Conservation (phyloP, 805 yeast genomes). For the Ogataea paradorogensis region DNA sequence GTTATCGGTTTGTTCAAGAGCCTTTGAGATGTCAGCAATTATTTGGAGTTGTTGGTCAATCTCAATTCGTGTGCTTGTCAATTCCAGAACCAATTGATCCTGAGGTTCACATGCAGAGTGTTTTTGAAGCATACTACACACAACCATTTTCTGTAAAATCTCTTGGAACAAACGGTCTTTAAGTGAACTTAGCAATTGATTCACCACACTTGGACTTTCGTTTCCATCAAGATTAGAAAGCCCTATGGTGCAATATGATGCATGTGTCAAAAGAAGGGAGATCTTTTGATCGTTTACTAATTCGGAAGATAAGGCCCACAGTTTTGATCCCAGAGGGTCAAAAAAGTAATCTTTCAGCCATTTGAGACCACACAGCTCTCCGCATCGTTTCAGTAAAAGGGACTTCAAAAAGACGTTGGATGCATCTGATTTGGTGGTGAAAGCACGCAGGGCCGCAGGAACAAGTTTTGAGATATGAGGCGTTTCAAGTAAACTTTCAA, state of each 20-base stretch:
- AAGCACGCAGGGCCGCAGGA: conserved; percentile 8
- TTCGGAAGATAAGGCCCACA: conserved; percentile 12
- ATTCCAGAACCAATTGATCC: conserved; percentile 2
- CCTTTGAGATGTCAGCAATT: neutral
- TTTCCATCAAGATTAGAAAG: conserved; percentile 3
- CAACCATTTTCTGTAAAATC: conserved; percentile 19
- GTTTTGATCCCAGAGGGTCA: conserved; percentile 20
- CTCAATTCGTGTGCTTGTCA: conserved; percentile 11
- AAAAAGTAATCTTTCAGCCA: conserved; percentile 4
- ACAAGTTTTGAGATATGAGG: neutral
- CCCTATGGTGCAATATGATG: conserved; percentile 15
- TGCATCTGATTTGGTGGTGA: conserved; percentile 9
- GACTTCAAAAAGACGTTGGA: conserved; percentile 24
- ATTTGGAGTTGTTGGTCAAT: conserved; percentile 12
- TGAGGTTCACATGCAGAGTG: neutral
- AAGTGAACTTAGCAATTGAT: conserved; percentile 13
- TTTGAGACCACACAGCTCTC: conserved; percentile 10
- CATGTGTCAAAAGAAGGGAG: conserved; percentile 11
- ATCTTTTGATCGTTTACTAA: conserved; percentile 4
- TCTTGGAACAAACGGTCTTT: conserved; percentile 11
- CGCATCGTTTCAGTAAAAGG: conserved; percentile 18
- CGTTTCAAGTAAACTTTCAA: conserved; percentile 8
- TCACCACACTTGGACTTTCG: conserved; percentile 8
- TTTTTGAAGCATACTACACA: conserved; percentile 14
- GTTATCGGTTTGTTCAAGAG: neutral